Conservation (phyloP, 176 grass and related monocot genomes). For the Triticum urartu region DNA sequence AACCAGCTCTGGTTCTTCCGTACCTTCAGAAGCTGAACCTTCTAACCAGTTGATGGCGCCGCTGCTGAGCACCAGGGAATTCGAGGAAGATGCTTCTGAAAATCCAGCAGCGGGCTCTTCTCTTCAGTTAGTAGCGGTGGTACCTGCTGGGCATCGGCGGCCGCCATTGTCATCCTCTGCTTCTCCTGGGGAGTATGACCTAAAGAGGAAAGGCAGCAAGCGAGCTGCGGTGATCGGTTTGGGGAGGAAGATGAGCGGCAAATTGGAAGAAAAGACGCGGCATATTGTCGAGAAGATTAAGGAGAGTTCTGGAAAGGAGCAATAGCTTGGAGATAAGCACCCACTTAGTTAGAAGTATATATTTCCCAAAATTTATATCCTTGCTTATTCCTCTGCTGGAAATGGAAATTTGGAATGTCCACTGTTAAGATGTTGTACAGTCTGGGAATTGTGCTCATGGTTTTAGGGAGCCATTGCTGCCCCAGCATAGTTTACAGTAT, state of each 20-base stretch:
- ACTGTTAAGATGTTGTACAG: neutral
- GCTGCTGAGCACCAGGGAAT: conserved; percentile 25
- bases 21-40: conserved; percentile 12
- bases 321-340: neutral
- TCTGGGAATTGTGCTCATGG: neutral
- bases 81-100: conserved; percentile 9
- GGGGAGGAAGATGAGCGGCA: conserved; percentile 61
- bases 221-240: conserved; percentile 62
- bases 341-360: neutral
- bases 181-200: conserved; percentile 29
- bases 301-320: conserved; percentile 47
- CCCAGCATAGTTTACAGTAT: neutral
- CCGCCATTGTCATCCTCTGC: neutral
- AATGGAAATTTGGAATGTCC: neutral
- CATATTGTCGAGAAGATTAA: conserved; percentile 70
- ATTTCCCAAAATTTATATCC: neutral
- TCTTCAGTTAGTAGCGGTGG: neutral
- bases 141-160: conserved; percentile 14
- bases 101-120: conserved; percentile 9
- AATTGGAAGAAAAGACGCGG: conserved; percentile 70
- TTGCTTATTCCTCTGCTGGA: neutral
- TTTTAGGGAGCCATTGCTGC: too few relatives aligned
- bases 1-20: neutral
- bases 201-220: conserved; percentile 38
- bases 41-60: conserved; percentile 32